These are phyloP conservation scores for Linderniella brevidens DNA, from an alignment of 257 asterid species.

Conservation along the genomic window DNA sequence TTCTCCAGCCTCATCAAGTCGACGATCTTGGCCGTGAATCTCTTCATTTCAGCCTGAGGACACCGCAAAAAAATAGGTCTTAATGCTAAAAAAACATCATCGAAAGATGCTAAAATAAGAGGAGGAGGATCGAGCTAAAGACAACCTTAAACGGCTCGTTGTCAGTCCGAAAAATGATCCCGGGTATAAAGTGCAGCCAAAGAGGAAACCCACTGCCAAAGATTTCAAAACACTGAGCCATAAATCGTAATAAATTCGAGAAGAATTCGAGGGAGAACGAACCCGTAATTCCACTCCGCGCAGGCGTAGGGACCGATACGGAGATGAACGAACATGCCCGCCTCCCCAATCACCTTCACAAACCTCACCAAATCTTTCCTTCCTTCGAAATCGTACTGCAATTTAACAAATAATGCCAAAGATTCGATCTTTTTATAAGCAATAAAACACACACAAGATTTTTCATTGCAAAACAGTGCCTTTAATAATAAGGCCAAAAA, in stretches of 20 bases:
- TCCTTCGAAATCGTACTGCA: constrained; percentile 48
- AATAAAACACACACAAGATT: no score
- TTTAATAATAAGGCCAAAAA: no score
- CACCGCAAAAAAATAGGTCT: no score
- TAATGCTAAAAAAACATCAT: neutral
- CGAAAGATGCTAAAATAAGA: neutral
- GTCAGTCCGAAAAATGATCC: constrained; percentile 44
- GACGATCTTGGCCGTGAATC: constrained; percentile 50
- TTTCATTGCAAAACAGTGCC: no score
- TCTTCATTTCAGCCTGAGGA: constrained; percentile 48
- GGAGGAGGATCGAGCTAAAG: neutral
- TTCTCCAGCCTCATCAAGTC: constrained; percentile 44
- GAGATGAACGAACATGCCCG: constrained; percentile 36
- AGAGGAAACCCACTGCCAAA: constrained; percentile 58
- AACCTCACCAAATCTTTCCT: constrained; percentile 44
- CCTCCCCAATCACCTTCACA: constrained; percentile 33
- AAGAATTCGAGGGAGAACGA: neutral
- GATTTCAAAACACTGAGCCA: no score
- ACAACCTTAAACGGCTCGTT: constrained; percentile 47
- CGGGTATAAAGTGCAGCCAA: constrained; percentile 67
- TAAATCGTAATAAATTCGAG: neutral
- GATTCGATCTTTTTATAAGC: no score
- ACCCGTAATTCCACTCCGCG: constrained; percentile 52
- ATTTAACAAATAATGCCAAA: neutral
- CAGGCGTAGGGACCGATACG: constrained; percentile 58